Conservation (phyloP, 2,329 filamentous ascomycete genomes). For the Juglanconis sp. region DNA sequence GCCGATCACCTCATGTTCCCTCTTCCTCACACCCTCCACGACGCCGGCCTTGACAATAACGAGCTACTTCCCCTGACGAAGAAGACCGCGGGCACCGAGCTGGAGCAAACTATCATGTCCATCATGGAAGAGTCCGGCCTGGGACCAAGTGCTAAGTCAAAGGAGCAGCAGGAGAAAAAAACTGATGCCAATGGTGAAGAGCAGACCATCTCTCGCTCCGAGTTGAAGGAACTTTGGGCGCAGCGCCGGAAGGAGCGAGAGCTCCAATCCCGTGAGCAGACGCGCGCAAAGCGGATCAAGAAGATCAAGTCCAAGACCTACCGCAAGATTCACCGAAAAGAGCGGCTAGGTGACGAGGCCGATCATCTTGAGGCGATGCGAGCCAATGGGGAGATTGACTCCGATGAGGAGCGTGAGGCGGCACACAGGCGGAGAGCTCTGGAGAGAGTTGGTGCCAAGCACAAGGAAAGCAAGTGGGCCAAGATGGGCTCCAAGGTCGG, state of each 20-base stretch:
- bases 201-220: constrained; percentile 63
- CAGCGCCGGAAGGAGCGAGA: constrained; percentile 79
- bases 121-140: constrained; percentile 90
- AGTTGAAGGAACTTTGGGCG: constrained; percentile 68
- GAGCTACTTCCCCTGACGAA: constrained; percentile 64
- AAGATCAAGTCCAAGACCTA: constrained; percentile 99
- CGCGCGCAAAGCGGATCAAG: constrained; percentile 87
- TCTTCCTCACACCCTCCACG: constrained; percentile 67
- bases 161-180: constrained; percentile 59
- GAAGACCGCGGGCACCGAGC: constrained; percentile 68
- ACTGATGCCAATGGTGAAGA: constrained; percentile 66
- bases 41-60: constrained; percentile 56
- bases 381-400: constrained; percentile 57
- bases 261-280: constrained; percentile 81
- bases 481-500: constrained; percentile 78
- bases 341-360: constrained; percentile 52
- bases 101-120: constrained; percentile 80
- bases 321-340: constrained; percentile 84
- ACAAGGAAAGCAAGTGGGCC: constrained; percentile 88
- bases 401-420: constrained; percentile 62
- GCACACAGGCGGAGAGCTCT: constrained; percentile 73
- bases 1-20: constrained; percentile 91
- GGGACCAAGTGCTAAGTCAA: constrained; percentile 42
- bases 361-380: constrained; percentile 50
- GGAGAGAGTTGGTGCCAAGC: constrained; percentile 80